Base-by-base conservation (phyloP, 805 yeast species). In the Candida peoriensis region DNA sequence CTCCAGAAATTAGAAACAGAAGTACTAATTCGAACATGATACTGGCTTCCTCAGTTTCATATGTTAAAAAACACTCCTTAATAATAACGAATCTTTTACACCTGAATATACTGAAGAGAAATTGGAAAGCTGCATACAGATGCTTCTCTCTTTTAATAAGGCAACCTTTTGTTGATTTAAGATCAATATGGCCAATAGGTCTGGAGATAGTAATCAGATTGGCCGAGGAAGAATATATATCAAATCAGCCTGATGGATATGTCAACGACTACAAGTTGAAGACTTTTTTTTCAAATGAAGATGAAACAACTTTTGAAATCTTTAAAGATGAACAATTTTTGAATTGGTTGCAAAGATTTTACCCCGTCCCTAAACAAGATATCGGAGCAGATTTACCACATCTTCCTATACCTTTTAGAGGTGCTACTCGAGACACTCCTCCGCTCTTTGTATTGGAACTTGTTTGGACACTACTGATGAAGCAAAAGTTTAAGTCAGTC, bases 181-280 rank as follows among this genome's bases (percentile, higher is more conserved):
- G 76, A 35, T 57, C 70, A 4, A 49, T 80, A 9, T 82, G 89
- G 89, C 72, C 81, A 0, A 24, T 79, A 1, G 88, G 83, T 0
- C 54, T 76, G 5, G 79, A 75, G 39, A 73, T 81, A 5, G 48
- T 81, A 16, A 38, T 41, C 6, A 42, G 48, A 19, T 19, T 46
- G 4, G 39, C 45, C 2, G 51, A 51, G 27, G 31, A 41, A 32
- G 30, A 42, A 12, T 32, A 26, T 13, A 34, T 25, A 17, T 30
- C 33, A 5, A 30, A 27, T 2, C 23, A 39, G 10, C 43, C 37
- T 3, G 39, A 37, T n/a, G 32, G 15, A 3, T 19, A 22, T 3
- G 23, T 32, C 2, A 20, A 34, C 13, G 47, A 42, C 8, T 43
- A 46, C 21, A 27, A 37, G 5, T 20, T 42, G 12, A 33, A 42